These are phyloP conservation scores for Xylaria sp. DNA, from an alignment of 2,329 filamentous ascomycete genomes.

Conservation along the genomic window DNA sequence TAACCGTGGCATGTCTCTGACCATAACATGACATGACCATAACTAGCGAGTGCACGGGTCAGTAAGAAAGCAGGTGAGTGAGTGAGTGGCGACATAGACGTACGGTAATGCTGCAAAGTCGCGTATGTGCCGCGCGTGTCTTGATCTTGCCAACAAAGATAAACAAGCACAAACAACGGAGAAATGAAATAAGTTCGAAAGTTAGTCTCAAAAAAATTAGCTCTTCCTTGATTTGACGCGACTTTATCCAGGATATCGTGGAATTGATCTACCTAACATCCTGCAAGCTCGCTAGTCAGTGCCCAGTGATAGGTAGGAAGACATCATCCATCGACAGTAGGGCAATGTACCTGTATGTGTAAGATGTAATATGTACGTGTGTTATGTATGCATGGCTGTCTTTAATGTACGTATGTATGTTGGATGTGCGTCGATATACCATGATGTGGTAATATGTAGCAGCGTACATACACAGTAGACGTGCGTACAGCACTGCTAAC, in stretches of 20 bases:
- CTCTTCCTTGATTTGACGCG: slow-evolving; percentile 29
- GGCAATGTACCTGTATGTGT: slow-evolving; percentile 3
- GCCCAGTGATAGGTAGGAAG: neutral
- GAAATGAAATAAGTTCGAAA: neutral
- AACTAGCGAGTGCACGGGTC: neutral
- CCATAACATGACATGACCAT: slow-evolving; percentile 18
- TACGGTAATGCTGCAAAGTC: slow-evolving; percentile 15
- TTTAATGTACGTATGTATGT: neutral
- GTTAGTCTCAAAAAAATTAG: slow-evolving; percentile 13
- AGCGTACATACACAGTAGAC: neutral
- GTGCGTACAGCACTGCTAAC: slow-evolving; percentile 2
- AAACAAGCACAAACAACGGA: slow-evolving; percentile 3
- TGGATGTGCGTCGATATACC: neutral
- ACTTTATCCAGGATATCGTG: slow-evolving; percentile 7
- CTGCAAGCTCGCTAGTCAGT: slow-evolving; percentile 13
- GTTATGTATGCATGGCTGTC: slow-evolving; percentile 2
- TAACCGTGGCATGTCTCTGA: slow-evolving; percentile 14
- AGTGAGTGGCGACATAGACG: slow-evolving; percentile 16
- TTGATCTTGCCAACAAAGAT: slow-evolving; percentile 18
- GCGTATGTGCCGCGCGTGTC: slow-evolving; percentile 11
- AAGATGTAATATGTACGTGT: neutral
- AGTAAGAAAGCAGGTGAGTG: no score
- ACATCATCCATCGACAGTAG: no score
- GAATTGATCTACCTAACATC: neutral
- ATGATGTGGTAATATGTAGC: neutral